Conservation (phyloP, 345 rosid genomes). For the Populus ilicifolia region DNA sequence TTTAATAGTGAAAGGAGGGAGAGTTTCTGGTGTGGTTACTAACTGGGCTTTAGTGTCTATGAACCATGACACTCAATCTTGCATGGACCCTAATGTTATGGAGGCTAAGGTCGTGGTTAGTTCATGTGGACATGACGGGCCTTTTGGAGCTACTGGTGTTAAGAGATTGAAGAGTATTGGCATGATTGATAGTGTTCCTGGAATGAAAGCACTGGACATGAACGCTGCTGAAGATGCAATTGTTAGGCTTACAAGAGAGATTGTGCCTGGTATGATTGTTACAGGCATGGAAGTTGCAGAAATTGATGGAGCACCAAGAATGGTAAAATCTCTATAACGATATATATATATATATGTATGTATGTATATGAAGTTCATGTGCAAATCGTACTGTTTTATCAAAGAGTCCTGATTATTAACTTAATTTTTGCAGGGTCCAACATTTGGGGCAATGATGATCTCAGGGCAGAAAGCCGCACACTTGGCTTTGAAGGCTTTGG, state of each 20-base stretch:
- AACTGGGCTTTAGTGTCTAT: slow-evolving; percentile 93
- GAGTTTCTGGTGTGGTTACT: slow-evolving; percentile 90
- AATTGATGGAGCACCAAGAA: slow-evolving; percentile 21
- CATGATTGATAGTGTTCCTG: slow-evolving; percentile 18
- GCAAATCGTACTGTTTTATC: neutral
- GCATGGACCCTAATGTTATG: slow-evolving; percentile 97
- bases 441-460: slow-evolving; percentile 28
- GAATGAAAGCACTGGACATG: slow-evolving; percentile 20
- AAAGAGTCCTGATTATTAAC: no score
- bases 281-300: slow-evolving; percentile 26
- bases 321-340: slow-evolving; percentile 10
- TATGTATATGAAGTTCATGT: neutral
- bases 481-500: slow-evolving; percentile 28
- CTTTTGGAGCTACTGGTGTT: slow-evolving; percentile 87
- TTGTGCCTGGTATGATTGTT: slow-evolving; percentile 22
- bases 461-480: slow-evolving; percentile 29
- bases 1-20: slow-evolving; percentile 66
- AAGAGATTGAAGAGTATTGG: slow-evolving; percentile 19
- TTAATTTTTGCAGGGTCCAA: slow-evolving; percentile 17
- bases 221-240: slow-evolving; percentile 18
- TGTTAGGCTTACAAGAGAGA: slow-evolving; percentile 18
- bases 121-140: slow-evolving; percentile 92
- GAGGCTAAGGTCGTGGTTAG: slow-evolving; percentile 94
- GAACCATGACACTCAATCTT: slow-evolving; percentile 95
- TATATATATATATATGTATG: neutral